Evolutionary conservation across 495 filamentous ascomycete genomes (phyloP).

Genomic region (Lasiosphaeria hispida): DNA sequence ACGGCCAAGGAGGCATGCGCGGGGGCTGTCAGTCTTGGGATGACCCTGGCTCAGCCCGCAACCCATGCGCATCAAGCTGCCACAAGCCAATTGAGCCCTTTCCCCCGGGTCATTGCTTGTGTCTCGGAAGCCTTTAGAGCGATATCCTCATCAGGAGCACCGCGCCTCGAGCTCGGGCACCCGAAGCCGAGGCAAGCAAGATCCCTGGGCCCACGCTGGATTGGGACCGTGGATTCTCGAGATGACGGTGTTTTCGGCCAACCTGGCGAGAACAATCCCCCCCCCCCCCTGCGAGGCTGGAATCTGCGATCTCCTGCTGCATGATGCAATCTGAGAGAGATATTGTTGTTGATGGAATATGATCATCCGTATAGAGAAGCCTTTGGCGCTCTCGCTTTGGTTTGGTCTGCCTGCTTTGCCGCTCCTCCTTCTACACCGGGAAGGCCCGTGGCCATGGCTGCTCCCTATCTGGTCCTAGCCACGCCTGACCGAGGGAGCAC

Average conservation of each 20-base stretch:
- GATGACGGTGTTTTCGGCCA: not conserved
- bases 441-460: too few species aligned
- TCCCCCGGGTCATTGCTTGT: constrained; percentile 11
- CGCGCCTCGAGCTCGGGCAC: not conserved
- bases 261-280: too few species aligned
- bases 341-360: too few species aligned
- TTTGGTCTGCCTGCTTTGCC: too few species aligned
- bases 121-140: constrained; percentile 5
- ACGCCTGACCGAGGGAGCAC: too few species aligned
- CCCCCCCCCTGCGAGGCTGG: too few species aligned
- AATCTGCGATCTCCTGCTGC: too few species aligned
- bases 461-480: too few species aligned
- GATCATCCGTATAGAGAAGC: too few species aligned
- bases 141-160: not conserved
- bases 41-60: constrained; percentile 22
- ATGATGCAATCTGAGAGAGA: too few species aligned
- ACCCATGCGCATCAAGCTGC: constrained; percentile 16
- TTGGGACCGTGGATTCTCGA: not conserved
- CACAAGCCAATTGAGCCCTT: constrained; percentile 15
- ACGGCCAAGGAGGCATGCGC: constrained; percentile 22
- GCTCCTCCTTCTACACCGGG: too few species aligned
- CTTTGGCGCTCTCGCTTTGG: too few species aligned
- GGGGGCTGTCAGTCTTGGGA: constrained; percentile 20
- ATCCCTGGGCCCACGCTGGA: not conserved
- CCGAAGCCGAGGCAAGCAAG: constrained; percentile 4